Base-by-base conservation (phyloP, 441 rosid genomes). In the Gossypium davidsonii region DNA sequence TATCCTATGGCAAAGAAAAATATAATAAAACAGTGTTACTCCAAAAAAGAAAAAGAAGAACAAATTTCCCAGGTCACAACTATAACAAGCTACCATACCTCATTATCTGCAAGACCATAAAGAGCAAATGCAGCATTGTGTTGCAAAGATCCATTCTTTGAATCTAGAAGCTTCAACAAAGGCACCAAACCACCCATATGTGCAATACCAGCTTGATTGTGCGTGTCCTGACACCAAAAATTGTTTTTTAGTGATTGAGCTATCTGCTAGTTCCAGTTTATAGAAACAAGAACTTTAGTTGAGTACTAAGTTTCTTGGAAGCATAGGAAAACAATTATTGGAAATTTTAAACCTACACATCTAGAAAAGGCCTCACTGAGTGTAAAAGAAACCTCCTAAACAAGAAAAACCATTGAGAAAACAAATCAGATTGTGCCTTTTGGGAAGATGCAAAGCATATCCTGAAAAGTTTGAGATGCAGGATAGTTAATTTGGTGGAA, bases 101-200 rank as follows among this genome's bases (percentile, higher is more conserved):
- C 97, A 82, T 95, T 95, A 73, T 95, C 99, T 60, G 98, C 97
- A 76, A 95, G 97, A 70, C 99, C 99, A 79, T 95, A 92, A 61
- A 95, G 90, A 76, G 99, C 94, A 88, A 95, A 95, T 58, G 99
- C 98, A 67, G 98, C 97, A 85, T 92, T 95, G 68, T 95, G 99
- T 82, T 95, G 99, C 86, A 95, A 83, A 66, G 98, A 95, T 73
- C 98, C 99, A 85, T 90, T 91, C 83, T 86, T 95, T 51, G 97
- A 92, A 84, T 95, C 99, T 21, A 92, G 87, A 82, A 95, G 98
- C 89, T 90, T 91, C 77, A 95, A 73, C 74, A 95, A 78, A 70
- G 99, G 97, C 77, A 80, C 81, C 74, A 95, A 81, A 59, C 98
- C 98, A 83, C 99, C 99, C 79, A 83, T 90, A 80, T 91, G 95